Percentiles rank a stretch among this genome's conserved stretches.
phyloP scores from a whole-genome alignment of 441 rosid genomes.

The Corymbia citriodora region DNA sequence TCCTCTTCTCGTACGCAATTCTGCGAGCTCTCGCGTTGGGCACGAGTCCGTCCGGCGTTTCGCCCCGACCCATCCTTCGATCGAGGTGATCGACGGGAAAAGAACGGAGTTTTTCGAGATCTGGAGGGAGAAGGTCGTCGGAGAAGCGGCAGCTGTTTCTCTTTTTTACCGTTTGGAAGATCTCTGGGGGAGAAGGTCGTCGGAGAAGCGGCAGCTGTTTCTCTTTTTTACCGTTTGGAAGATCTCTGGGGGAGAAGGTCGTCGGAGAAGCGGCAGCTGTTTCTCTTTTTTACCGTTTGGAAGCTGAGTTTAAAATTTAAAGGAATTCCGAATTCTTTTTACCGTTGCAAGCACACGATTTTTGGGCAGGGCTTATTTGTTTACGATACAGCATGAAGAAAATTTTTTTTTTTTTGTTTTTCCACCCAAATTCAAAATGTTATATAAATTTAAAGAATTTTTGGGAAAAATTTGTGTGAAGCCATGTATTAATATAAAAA shows the following conservation, averaged over 20 bases:
- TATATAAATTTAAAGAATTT: not conserved
- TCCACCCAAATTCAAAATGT: not conserved
- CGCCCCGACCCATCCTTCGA: not conserved
- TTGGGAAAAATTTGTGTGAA: not conserved
- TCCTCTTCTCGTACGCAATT: not conserved
- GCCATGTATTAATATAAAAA: not conserved
- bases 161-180: no score
- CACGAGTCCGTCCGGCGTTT: not conserved
- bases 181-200: no score
- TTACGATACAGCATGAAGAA: not conserved
- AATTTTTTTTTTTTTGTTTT: not conserved
- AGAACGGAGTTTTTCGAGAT: no score
- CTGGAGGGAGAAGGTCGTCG: no score
- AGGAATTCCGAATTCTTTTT: no score
- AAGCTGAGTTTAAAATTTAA: no score
- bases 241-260: no score
- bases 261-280: no score
- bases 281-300: no score
- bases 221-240: no score
- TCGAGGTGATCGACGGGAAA: not conserved
- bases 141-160: no score
- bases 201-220: no score
- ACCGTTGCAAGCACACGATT: not conserved
- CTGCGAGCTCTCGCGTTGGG: not conserved
- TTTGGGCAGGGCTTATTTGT: not conserved